Base-by-base conservation (phyloP, 2,329 filamentous ascomycete genomes). In the Xenosphaeropsis pyriputrescens region DNA sequence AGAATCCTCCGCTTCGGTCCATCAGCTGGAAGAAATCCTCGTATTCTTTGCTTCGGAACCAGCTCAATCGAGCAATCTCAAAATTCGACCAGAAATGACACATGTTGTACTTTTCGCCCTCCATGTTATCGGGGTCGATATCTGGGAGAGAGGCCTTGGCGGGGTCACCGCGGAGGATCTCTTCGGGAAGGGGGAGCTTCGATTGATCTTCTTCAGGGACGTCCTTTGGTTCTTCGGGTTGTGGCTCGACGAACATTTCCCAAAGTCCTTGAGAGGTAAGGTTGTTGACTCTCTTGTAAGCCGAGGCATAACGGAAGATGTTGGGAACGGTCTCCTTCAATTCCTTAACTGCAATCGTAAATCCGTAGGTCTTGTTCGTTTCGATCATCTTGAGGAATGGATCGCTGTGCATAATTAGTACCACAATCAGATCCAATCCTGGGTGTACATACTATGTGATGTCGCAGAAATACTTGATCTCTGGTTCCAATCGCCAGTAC, bases 41-140 rank as follows among this genome's bases (percentile, higher is more conserved):
- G 57, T 98, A 98, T 55, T 86, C 83, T 62, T 94, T 89, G 66
- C 88, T 95, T 50, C 91, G 77, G 72, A 96, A 96, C 76, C 86
- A 98, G 62, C 85, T 81, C 43, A 98, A 72, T 42, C 79, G 77
- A 12, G 91, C 91, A 62, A 98, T 98, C 61, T 98, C 91, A 49
- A 98, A 98, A 59, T 98, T 98, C 59, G 86, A 94, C 91, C 91
- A 98, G 67, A 95, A 98, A 66, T 98, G 91, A 58, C 91, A 98
- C 91, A 98, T 98, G 64, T 98, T 98, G 69, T 98, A 98, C 51
- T 79, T 84, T 59, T 98, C 91, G 45, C 86, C 85, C 56, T 96
- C 89, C 91, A 98, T 98, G 32, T 79, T 74, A 54, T 96, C 88
- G 0, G 81, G 78, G 53, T 96, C 85, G 40, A 95, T 82, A 32